Evolutionary conservation across 768 basidiomycete genomes (phyloP).

Genomic region (Boletus rubescentipes): DNA sequence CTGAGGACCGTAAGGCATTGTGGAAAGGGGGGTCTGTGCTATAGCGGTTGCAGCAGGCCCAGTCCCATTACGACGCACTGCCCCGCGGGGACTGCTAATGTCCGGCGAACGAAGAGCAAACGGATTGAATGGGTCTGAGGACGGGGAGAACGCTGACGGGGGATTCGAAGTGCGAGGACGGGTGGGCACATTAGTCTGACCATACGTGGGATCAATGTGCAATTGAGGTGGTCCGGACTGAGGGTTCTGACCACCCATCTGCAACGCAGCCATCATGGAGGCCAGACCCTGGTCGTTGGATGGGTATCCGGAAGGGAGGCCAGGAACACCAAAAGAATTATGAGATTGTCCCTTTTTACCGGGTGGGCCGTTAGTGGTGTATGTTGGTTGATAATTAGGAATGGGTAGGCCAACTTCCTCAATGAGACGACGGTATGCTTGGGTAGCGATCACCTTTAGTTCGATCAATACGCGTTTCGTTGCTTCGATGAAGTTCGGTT

Average conservation of each 20-base stretch:
- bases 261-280: conserved; percentile 90
- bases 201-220: conserved; percentile 67
- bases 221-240: conserved; percentile 76
- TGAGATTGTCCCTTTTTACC: conserved; percentile 58
- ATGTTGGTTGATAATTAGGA: conserved; percentile 82
- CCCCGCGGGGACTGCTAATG: conserved; percentile 48
- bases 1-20: conserved; percentile 55
- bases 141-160: conserved; percentile 48
- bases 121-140: conserved; percentile 57
- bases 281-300: conserved; percentile 83
- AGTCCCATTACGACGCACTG: conserved; percentile 45
- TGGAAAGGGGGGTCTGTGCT: conserved; percentile 28
- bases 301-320: conserved; percentile 76
- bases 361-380: conserved; percentile 58
- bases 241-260: conserved; percentile 87
- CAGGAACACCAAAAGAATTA: conserved; percentile 64
- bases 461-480: conserved; percentile 89
- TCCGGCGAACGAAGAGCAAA: conserved; percentile 53
- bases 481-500: conserved; percentile 72
- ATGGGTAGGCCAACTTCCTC: conserved; percentile 94
- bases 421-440: conserved; percentile 89
- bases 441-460: conserved; percentile 90
- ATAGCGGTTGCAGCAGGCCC: conserved; percentile 34
- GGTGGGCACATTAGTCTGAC: conserved; percentile 40
- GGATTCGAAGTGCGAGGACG: conserved; percentile 47